A percentile compares a stretch with the other conserved stretches of the same genome.
Evolutionary conservation across 371 early-diverging fungal genomes (phyloP).

Genomic region (Chytridium lagenaria): DNA sequence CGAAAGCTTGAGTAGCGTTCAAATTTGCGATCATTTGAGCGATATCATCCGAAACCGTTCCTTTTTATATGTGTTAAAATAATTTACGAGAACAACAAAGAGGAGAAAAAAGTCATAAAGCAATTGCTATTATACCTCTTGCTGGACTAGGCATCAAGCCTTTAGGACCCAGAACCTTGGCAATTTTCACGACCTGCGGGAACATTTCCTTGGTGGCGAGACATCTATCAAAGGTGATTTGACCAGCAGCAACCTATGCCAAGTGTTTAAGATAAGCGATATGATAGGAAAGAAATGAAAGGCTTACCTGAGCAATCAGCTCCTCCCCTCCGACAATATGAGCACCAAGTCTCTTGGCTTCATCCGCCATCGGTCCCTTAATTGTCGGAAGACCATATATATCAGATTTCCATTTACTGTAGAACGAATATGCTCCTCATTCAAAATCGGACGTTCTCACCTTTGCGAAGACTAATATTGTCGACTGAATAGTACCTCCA

Average conservation of each 20-base stretch:
- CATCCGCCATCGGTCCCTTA: constrained; percentile 70
- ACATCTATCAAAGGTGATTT: constrained; percentile 54
- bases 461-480: constrained; percentile 50
- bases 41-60: constrained; percentile 53
- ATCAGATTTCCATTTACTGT: neutral
- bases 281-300: neutral
- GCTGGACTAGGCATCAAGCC: constrained; percentile 93
- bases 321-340: constrained; percentile 89
- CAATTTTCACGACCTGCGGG: constrained; percentile 87
- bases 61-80: no score
- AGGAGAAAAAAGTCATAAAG: no score
- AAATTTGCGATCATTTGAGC: constrained; percentile 44
- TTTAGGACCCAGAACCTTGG: constrained; percentile 91
- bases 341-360: constrained; percentile 82
- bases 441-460: no score
- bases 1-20: constrained; percentile 45
- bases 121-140: no score
- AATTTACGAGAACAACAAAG: neutral
- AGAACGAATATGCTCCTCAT: neutral
- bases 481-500: constrained; percentile 20
- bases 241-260: constrained; percentile 36
- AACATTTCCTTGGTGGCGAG: constrained; percentile 88
- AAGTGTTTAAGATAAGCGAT: neutral
- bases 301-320: constrained; percentile 72
- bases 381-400: neutral